Evolutionary conservation across 495 filamentous ascomycete genomes (phyloP), one percentile per base, ranked within the genome.

Genomic region (Penicillium malachiteum): DNA sequence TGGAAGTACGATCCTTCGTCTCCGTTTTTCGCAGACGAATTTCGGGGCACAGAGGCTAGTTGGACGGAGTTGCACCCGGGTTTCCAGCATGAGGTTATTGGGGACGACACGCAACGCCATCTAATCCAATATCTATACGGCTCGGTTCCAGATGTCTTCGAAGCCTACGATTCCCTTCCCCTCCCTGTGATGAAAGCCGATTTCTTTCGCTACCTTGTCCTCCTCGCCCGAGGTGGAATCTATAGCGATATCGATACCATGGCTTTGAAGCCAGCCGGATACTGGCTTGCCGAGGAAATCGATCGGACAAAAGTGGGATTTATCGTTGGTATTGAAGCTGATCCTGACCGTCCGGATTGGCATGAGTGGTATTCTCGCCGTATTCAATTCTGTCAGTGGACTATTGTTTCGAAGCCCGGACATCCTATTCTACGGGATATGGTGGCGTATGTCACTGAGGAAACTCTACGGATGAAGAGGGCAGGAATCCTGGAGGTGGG

Each of bases 361-460:
- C 81, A 84, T 34, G 80, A 96, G 0, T 98, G 94, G 94, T 98
- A 97, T 72, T 92, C 90, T 49, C 87, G 94, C 49, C 81, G 94
- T 30, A 91, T 98, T 48, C 94, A 98, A 64, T 98, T 98, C 71
- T 98, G 94, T 71, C 94, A 98, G 68, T 98, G 94, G 94, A 98
- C 94, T 4, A 96, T 98, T 48, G 93, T 97, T 66, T 75, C 89
- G 40, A 98, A 98, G 70, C 88, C 94, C 0, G 94, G 94, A 7
- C 94, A 98, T 64, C 94, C 94, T 0, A 87, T 97, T 17, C 77
- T 98, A 44, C 82, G 89, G 26, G 91, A 97, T 53, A 83, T 97
- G 48, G 89, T 98, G 30, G 81, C 89, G 12, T 87, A 85, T 56
- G 89, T 98, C 63, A 96, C 92, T 1, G 78, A 88, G 58, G 84